Evolutionary conservation across 768 basidiomycete species (phyloP), one percentile per base, ranked within the genome.

Genomic region (Podaxis sp.): DNA sequence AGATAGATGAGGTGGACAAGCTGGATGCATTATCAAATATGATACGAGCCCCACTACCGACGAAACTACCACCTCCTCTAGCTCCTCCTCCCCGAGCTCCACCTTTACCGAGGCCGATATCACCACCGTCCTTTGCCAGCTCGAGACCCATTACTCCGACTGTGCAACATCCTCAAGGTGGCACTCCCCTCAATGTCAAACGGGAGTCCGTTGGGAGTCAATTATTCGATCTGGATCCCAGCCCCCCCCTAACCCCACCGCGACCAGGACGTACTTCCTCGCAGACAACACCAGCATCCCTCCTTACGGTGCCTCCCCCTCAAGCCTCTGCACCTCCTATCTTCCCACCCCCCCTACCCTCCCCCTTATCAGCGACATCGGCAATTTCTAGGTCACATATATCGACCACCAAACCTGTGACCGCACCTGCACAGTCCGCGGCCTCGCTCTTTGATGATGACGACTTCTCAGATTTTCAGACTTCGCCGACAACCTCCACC

Each of bases 381-480:
- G 19, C 54, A 6, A 11, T 12, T 19, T 39, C 61, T 48, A 26
- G 61, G 19, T 48, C 53, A 55, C 44, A 49, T 30, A 51, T 33
- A 28, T 48, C 44, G 17, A 28, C 54, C n/a, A 26, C 24, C 2
- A 48, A 49, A 36, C 72, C 72, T 24, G 72, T 75, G 56, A 65
- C 69, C 38, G 61, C 72, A 24, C 59, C 73, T 39, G 68, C 74
- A 7, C 67, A 71, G 28, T 63, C 60, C 15, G 59, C 58, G 22
- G 62, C 71, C 24, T 65, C 70, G 26, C 69, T 72, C 39, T 68
- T 72, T 56, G 77, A 79, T 52, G 82, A 86, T 58, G 80, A 82
- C 60, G 84, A 87, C 53, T 90, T 87, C 67, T 76, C 81, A 4
- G 84, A 84, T 30, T 81, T 79, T 64, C 71, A 78, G 6, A 79